Evolutionary conservation across 768 basidiomycete genomes (phyloP).

Genomic region (Lentinula boryana): DNA sequence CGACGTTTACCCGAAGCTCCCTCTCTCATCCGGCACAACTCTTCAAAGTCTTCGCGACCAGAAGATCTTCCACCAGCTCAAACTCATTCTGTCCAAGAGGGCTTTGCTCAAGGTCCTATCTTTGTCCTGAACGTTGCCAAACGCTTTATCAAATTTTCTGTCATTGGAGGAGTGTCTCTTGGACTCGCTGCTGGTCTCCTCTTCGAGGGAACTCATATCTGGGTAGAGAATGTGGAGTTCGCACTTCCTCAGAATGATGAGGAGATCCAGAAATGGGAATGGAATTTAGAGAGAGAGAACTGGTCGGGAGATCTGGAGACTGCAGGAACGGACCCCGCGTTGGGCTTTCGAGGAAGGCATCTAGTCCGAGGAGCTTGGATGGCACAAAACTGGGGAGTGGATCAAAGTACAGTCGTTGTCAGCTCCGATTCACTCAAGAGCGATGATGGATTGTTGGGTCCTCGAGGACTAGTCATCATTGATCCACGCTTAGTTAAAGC

Average conservation of each 20-base stretch:
- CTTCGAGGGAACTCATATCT: conserved; percentile 56
- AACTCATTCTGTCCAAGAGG: conserved; percentile 6
- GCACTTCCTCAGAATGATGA: conserved; percentile 38
- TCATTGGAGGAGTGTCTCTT: conserved; percentile 36
- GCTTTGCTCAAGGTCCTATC: conserved; percentile 16
- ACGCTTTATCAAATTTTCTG: conserved; percentile 44
- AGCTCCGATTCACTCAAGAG: conserved; percentile 27
- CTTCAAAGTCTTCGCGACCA: not conserved
- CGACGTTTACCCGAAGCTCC: not conserved
- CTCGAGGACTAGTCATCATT: conserved; percentile 35
- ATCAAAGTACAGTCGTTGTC: conserved; percentile 30
- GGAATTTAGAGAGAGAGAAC: conserved; percentile 55
- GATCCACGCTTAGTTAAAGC: conserved; percentile 52
- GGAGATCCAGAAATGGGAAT: conserved; percentile 56
- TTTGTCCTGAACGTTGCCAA: conserved; percentile 38
- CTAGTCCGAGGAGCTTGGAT: conserved; percentile 69
- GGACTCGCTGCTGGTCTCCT: conserved; percentile 37
- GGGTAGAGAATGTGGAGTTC: conserved; percentile 53
- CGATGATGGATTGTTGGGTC: conserved; percentile 22
- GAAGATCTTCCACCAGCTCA: conserved; percentile 3
- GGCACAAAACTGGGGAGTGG: conserved; percentile 58
- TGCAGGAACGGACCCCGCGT: conserved; percentile 69
- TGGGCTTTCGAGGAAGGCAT: conserved; percentile 57
- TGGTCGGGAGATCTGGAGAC: conserved; percentile 50
- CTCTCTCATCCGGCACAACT: not conserved